Conservation (phyloP, 1,284 basidiomycete genomes). For the Leccinum subfulvum region DNA sequence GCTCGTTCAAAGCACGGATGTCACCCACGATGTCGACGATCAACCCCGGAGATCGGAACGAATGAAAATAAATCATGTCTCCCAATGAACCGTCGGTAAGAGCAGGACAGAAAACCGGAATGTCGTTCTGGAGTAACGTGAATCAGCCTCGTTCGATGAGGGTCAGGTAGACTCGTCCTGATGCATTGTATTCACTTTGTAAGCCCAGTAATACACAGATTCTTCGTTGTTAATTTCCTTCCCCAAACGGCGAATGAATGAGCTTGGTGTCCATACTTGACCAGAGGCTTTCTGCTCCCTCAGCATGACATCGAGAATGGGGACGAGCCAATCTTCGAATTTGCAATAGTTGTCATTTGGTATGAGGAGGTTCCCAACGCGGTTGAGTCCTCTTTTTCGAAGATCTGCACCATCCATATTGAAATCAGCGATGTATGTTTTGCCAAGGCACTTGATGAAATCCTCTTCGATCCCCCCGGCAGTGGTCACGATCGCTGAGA, state of each 20-base stretch:
- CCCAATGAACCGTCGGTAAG: conserved; percentile 97
- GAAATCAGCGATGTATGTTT: conserved; percentile 94
- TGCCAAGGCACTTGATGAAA: conserved; percentile 97
- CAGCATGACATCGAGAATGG: conserved; percentile 91
- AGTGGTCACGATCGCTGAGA: conserved; percentile 92
- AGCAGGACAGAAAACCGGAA: conserved; percentile 98
- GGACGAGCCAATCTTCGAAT: conserved; percentile 98
- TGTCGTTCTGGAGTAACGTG: conserved; percentile 73
- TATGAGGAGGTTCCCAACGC: conserved; percentile 96
- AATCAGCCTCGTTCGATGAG: conserved; percentile 29
- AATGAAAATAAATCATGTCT: conserved; percentile 99
- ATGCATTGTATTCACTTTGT: conserved; percentile 70
- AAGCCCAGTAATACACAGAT: conserved; percentile 98
- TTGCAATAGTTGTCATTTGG: conserved; percentile 99
- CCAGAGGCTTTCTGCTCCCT: conserved; percentile 78
- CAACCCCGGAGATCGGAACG: conserved; percentile 87
- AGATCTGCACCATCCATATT: conserved; percentile 88
- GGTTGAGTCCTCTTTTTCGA: conserved; percentile 87
- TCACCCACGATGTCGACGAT: conserved; percentile 94
- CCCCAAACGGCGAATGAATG: conserved; percentile 87
- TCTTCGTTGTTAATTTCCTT: conserved; percentile 97
- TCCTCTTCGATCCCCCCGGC: conserved; percentile 99
- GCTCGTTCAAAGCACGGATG: conserved; percentile 90
- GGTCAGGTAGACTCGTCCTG: conserved; percentile 15
- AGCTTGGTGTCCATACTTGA: conserved; percentile 91